Evolutionary conservation across 352 stramenopile species (phyloP).

Genomic region (Pythium brachiatum): DNA sequence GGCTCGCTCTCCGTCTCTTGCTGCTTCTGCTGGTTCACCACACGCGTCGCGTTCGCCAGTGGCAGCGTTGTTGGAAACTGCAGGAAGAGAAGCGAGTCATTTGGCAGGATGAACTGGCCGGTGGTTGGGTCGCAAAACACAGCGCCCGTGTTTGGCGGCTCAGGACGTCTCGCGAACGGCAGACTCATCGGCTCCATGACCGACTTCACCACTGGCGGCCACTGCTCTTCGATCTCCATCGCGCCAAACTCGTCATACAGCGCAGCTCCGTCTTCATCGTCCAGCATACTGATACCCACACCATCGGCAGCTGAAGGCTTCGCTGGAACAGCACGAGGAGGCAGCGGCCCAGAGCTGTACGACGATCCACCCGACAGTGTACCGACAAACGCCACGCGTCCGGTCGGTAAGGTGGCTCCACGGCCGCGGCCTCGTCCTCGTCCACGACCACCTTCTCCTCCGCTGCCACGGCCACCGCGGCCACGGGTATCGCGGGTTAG

Average conservation of each 20-base stretch:
- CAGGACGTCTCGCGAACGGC: conserved; percentile 59
- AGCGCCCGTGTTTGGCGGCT: conserved; percentile 54
- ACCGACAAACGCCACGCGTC: conserved; percentile 76
- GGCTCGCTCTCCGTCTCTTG: conserved; percentile 22
- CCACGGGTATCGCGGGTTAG: conserved; percentile 33
- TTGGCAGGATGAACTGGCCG: conserved; percentile 46
- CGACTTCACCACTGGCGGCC: conserved; percentile 76
- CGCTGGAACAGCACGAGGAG: conserved; percentile 35
- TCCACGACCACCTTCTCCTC: conserved; percentile 20
- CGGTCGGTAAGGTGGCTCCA: conserved; percentile 48
- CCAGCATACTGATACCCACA: conserved; percentile 83
- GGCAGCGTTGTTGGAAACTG: conserved; percentile 83
- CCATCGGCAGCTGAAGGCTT: conserved; percentile 60
- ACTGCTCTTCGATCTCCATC: conserved; percentile 71
- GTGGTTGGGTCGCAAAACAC: conserved; percentile 58
- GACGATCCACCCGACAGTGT: conserved; percentile 80
- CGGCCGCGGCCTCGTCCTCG: conserved; percentile 51
- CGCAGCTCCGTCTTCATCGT: conserved; percentile 49
- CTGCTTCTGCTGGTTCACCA: conserved; percentile 17
- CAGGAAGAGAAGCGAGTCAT: conserved; percentile 81
- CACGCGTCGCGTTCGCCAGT: conserved; percentile 46
- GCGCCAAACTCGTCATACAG: conserved; percentile 48
- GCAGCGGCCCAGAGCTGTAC: conserved; percentile 47
- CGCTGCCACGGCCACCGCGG: conserved; percentile 27
- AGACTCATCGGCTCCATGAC: conserved; percentile 83